Conservation (phyloP, 2,329 filamentous ascomycete genomes). For the Amauroascus verrucosus region DNA sequence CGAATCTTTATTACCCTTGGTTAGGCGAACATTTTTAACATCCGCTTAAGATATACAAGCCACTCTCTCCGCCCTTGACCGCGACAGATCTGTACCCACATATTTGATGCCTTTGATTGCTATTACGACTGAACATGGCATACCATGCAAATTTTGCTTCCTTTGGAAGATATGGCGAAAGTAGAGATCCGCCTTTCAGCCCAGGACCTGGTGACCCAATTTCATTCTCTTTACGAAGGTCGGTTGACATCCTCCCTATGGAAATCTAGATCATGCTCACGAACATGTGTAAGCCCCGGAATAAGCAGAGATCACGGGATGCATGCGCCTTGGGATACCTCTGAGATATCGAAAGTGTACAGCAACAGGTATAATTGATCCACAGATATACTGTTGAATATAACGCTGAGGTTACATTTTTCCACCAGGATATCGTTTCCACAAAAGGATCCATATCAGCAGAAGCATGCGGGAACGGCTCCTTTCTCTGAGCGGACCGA, state of each 20-base stretch:
- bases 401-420: constrained; percentile 2
- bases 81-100: neutral
- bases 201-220: constrained; percentile 11
- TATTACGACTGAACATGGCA: constrained; percentile 13
- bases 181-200: constrained; percentile 13
- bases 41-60: constrained; percentile 2
- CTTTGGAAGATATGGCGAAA: constrained; percentile 12
- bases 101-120: constrained; percentile 8
- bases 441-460: constrained; percentile 1
- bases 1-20: neutral
- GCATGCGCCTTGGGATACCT: constrained; percentile 2
- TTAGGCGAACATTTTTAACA: neutral
- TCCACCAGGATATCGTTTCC: constrained; percentile 9
- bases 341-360: constrained; percentile 1
- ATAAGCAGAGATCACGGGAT: constrained; percentile 8
- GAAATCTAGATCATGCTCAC: constrained; percentile 10
- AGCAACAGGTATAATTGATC: constrained; percentile 10
- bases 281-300: constrained; percentile 11
- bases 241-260: constrained; percentile 8
- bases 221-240: constrained; percentile 18
- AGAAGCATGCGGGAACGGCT: neutral
- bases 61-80: constrained; percentile 1
- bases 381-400: neutral
- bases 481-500: constrained; percentile 3
- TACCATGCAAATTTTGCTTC: constrained; percentile 14